These are phyloP conservation scores for Kwoniella newhampshirensis DNA, from an alignment of 768 basidiomycete genomes.

Conservation along the genomic window DNA sequence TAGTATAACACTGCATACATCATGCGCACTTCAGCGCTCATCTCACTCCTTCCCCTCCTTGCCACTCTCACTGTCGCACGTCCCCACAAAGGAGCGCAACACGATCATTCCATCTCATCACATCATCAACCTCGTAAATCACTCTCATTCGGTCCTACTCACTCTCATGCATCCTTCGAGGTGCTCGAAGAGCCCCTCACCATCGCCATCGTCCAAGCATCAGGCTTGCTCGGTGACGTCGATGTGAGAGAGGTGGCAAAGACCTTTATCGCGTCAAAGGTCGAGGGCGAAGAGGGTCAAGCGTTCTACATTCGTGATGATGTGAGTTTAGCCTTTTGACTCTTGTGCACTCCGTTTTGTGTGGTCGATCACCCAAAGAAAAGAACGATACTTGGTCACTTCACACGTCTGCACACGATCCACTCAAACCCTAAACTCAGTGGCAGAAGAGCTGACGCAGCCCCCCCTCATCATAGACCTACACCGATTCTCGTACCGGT, in stretches of 20 bases:
- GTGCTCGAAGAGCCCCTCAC: conserved; percentile 25
- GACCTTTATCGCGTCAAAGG: conserved; percentile 27
- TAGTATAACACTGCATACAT: conserved; percentile 7
- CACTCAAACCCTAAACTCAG: not conserved
- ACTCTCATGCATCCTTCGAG: conserved; percentile 63
- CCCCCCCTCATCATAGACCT: conserved; percentile 52
- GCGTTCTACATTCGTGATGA: conserved; percentile 51
- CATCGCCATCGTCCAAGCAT: conserved; percentile 4
- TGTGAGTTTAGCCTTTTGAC: conserved; percentile 39
- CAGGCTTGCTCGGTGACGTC: conserved; percentile 11
- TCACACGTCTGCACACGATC: too few species aligned
- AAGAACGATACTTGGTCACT: not conserved
- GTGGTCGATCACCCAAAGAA: not conserved
- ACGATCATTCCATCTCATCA: conserved; percentile 1
- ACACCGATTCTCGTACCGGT: conserved; percentile 81
- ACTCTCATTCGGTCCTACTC: conserved; percentile 79
- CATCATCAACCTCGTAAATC: conserved; percentile 66
- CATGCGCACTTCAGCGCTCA: conserved; percentile 49
- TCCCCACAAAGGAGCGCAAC: conserved; percentile 17
- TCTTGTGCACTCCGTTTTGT: too few species aligned
- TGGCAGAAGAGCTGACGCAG: conserved; percentile 1
- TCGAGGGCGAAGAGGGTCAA: conserved; percentile 33
- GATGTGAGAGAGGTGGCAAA: conserved; percentile 38
- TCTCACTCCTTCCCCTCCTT: conserved; percentile 47
- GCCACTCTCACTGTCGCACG: conserved; percentile 40